Evolutionary conservation across 805 yeast genomes (phyloP), one percentile per base, ranked within the genome.

Genomic region (Candida tibetensis): DNA sequence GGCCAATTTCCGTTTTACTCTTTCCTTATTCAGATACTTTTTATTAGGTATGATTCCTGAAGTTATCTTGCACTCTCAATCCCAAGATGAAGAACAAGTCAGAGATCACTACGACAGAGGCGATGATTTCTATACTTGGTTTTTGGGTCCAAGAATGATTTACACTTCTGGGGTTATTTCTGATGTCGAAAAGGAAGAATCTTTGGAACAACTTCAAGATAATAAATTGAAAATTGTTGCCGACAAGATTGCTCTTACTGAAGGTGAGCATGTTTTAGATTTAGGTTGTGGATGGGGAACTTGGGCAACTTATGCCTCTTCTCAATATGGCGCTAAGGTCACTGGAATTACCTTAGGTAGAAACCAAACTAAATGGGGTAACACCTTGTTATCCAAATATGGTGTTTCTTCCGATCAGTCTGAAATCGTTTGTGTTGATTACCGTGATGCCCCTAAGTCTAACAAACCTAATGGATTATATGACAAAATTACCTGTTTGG

Each of bases 251-350:
- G 85, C 76, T 43, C 72, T 88, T 52, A 57, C 81, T 55, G 53
- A 76, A 48, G 93, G 87, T 52, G 96, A 88, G 49, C 69, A 69
- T 44, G 71, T 87, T 60, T 78, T 88, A 44, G 96, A 88, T 57
- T 68, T 88, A 42, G 96, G 96, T 46, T 88, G 96, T 66, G 96
- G 96, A 52, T 88, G 96, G 96, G 96, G 96, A 58, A 85, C 96
- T 36, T 74, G 90, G 57, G 88, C 95, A 32, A 74, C 91, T 21
- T 87, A 72, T 62, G 89, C 93, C 21, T 85, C 95, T 2, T 76
- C 81, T 45, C 80, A 82, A 58, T 82, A 82, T 54, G 95, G 90
- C 42, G 95, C 96, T 32, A 64, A 76, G 37, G 95, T 85, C 42
- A 88, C 96, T 39, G 96, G 96, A 69, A 70, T 88, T 53, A 88